These are phyloP conservation scores for Exophiala phaeomuriformis DNA, from an alignment of 2,329 filamentous ascomycete species.

Conservation along the genomic window DNA sequence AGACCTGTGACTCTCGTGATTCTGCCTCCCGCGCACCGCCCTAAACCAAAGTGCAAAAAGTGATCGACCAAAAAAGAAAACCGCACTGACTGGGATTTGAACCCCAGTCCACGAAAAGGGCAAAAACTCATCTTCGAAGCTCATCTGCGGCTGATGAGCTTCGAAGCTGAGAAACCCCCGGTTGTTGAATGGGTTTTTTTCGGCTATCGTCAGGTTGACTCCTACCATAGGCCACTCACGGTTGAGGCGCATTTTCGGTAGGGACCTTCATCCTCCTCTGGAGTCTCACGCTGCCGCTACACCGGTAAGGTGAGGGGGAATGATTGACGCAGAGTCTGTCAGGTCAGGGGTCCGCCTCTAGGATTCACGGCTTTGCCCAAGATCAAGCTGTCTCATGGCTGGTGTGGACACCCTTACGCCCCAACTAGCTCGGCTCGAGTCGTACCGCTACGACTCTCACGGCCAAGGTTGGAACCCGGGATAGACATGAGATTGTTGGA, in stretches of 20 bases:
- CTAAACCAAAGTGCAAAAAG: neutral
- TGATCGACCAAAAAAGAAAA: neutral
- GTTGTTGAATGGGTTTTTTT: neutral
- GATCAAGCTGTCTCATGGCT: neutral
- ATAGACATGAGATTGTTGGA: conserved; percentile 2
- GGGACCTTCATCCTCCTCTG: neutral
- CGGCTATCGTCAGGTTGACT: neutral
- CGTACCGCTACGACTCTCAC: neutral
- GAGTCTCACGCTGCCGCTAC: neutral
- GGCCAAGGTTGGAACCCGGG: conserved; percentile 1
- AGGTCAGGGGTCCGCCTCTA: neutral
- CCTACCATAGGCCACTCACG: neutral
- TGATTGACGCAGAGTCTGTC: neutral
- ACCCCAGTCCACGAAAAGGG: neutral
- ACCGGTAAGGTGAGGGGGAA: neutral
- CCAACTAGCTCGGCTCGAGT: neutral
- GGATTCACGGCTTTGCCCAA: neutral
- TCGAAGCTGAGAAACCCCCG: neutral
- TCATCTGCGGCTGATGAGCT: neutral
- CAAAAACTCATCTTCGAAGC: neutral
- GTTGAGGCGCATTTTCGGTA: neutral
- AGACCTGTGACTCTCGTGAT: too few relatives aligned
- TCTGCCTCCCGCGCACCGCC: too few relatives aligned
- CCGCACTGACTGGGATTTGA: neutral
- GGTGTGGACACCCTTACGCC: conserved; percentile 1